Base-by-base conservation (phyloP, 257 asterid species). In the Eustoma russellianum region DNA sequence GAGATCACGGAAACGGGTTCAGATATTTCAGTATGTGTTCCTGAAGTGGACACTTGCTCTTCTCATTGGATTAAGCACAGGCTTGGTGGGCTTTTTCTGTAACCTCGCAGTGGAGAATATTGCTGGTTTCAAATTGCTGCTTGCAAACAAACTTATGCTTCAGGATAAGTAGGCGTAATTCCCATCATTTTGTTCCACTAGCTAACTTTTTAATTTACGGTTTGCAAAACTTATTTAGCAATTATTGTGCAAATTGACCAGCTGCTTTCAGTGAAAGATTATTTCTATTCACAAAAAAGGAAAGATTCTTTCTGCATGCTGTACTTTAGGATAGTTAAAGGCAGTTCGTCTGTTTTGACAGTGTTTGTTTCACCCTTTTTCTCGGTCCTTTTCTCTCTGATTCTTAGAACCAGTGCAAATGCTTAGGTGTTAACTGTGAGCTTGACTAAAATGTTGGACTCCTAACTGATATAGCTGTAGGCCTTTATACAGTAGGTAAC, bases 1-100 rank as follows among this genome's bases (percentile, higher is more conserved):
- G 98, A 82, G 98, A 66, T 78, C 96, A 47, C 75, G 98, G 77
- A 86, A 80, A 64, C 80, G 59, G 70, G 67, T 69, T 30, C 74
- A 91, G 70, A 91, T 91, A 56, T 70, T 64, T 74, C 96, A 91
- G 79, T 91, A 86, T 69, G 57, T 91, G 52, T 74, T 80, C 60
- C 85, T 82, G 49, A 91, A 91, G 69, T 91, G 98, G 98, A 72
- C 95, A 41, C 92, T 91, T 52, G 92, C 86, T 46, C 96, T 91
- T 67, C 95, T 84, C 65, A 87, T 91, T 46, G 98, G 98, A 53
- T 58, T 80, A 66, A 17, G 70, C 71, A 87, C 95, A 2, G 98
- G 92, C 14, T 62, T 82, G 53, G 92, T 87, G 61, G 98, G 85
- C 66, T 83, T 87, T 81, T 79, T 80, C 63, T 80, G 82, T 70